A percentile compares a stretch with the other conserved stretches of the same genome.
These are phyloP conservation scores for Cyberlindnera euphorbiae DNA, from an alignment of 805 yeast genomes.

Conservation along the genomic window DNA sequence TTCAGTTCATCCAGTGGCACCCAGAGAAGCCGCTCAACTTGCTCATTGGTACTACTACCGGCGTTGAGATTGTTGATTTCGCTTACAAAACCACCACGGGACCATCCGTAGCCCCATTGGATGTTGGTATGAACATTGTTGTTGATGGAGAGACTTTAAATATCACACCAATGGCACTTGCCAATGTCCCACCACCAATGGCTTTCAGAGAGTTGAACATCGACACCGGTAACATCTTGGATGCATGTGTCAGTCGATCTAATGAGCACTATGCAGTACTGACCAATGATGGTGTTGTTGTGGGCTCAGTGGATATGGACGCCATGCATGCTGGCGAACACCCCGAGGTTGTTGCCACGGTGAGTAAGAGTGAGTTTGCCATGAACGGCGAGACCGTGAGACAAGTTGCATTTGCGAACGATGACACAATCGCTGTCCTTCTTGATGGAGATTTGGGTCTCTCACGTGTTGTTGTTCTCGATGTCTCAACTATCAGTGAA, in stretches of 20 bases:
- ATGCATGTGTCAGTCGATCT: constrained; percentile 57
- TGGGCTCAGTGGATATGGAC: constrained; percentile 43
- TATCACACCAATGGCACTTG: constrained; percentile 77
- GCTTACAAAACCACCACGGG: constrained; percentile 62
- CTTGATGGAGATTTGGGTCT: constrained; percentile 43
- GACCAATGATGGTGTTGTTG: constrained; percentile 39
- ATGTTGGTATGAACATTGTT: constrained; percentile 75
- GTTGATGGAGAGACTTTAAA: constrained; percentile 69
- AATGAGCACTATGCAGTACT: constrained; percentile 58
- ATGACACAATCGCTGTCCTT: constrained; percentile 52
- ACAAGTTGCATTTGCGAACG: constrained; percentile 56
- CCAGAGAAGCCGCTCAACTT: constrained; percentile 81
- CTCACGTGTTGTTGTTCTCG: constrained; percentile 49
- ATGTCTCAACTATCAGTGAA: constrained; percentile 36
- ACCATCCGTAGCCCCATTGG: constrained; percentile 61
- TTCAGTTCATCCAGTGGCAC: constrained; percentile 65
- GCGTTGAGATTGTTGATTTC: constrained; percentile 62
- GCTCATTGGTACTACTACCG: constrained; percentile 52
- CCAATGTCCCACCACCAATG: constrained; percentile 95
- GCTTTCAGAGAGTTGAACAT: constrained; percentile 62
- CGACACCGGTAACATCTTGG: constrained; percentile 48
- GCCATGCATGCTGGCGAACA: constrained; percentile 43
- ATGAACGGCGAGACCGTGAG: constrained; percentile 45
- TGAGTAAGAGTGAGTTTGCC: constrained; percentile 31
- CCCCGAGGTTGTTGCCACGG: constrained; percentile 32